Percentiles rank a stretch among this genome's conserved stretches.
These are phyloP conservation scores for Conoideocrella luteorostrata DNA, from an alignment of 2,329 filamentous ascomycete species.

Conservation along the genomic window DNA sequence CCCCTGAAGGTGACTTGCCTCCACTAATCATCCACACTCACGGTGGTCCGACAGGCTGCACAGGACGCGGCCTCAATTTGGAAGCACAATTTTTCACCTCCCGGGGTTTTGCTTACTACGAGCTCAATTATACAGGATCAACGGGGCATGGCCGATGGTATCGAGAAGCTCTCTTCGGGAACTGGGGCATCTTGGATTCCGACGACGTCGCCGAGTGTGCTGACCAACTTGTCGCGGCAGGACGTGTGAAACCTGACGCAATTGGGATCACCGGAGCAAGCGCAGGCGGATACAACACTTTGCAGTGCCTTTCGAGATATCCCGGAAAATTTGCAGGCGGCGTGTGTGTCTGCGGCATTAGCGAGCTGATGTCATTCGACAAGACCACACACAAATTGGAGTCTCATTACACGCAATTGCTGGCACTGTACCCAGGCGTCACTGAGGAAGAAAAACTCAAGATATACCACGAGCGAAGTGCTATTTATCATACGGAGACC, in stretches of 20 bases:
- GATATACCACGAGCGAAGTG: conserved; percentile 40
- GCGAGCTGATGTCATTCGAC: conserved; percentile 39
- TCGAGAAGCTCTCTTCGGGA: conserved; percentile 39
- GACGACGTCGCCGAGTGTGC: conserved; percentile 44
- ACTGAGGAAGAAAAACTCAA: conserved; percentile 31
- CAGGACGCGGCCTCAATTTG: conserved; percentile 35
- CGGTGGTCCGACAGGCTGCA: conserved; percentile 43
- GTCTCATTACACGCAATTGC: conserved; percentile 40
- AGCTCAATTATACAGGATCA: conserved; percentile 47
- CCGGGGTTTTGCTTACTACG: conserved; percentile 44
- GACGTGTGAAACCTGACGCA: conserved; percentile 27
- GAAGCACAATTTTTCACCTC: conserved; percentile 46
- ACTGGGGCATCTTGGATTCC: conserved; percentile 45
- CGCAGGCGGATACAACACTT: conserved; percentile 47
- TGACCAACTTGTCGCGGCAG: conserved; percentile 30
- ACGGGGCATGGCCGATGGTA: conserved; percentile 45
- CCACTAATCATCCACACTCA: conserved; percentile 45
- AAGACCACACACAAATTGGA: conserved; percentile 51
- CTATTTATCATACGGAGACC: conserved; percentile 39
- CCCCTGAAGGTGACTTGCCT: conserved; percentile 31
- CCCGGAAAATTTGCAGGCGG: conserved; percentile 42
- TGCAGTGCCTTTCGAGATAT: conserved; percentile 41
- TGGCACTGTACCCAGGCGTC: conserved; percentile 32
- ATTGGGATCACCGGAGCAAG: conserved; percentile 45
- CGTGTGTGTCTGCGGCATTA: conserved; percentile 44